These are phyloP conservation scores for Barnettozyma sp. DNA, from an alignment of 805 yeast species.

Conservation along the genomic window DNA sequence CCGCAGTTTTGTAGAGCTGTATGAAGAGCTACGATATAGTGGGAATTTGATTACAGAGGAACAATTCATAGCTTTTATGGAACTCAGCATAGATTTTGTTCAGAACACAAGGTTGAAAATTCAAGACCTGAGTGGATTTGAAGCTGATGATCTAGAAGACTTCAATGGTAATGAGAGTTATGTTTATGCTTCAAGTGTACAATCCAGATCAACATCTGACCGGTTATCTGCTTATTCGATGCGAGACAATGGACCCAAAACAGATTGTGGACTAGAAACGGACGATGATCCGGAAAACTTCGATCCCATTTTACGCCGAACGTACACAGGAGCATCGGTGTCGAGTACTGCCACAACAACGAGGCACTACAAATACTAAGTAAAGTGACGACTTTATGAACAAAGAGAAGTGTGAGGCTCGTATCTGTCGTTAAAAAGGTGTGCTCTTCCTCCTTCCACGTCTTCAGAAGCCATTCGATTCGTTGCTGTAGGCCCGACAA, in stretches of 20 bases:
- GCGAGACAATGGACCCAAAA: too few species aligned
- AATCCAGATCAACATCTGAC: conserved; percentile 9
- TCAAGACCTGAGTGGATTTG: conserved; percentile 1
- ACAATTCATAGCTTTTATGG: conserved; percentile 57
- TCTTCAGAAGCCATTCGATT: conserved; percentile 14
- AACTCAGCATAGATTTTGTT: conserved; percentile 30
- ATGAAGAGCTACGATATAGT: conserved; percentile 65
- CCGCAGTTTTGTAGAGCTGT: conserved; percentile 39
- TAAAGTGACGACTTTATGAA: too few species aligned
- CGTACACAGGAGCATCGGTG: conserved; percentile 5
- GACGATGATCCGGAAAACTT: neutral
- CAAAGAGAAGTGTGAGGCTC: conserved; percentile 20
- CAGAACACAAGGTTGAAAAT: conserved; percentile 18
- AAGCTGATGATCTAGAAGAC: neutral
- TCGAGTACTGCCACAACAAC: conserved; percentile 16
- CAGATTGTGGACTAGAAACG: too few species aligned
- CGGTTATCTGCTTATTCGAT: conserved; percentile 7
- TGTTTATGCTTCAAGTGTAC: conserved; percentile 6
- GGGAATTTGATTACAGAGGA: conserved; percentile 50
- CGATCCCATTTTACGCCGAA: conserved; percentile 5
- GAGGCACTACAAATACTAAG: conserved; percentile 8
- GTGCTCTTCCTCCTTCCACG: conserved; percentile 11
- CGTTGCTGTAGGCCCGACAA: conserved; percentile 6
- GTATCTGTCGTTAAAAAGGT: conserved; percentile 21
- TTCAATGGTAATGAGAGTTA: conserved; percentile 2